Percentiles rank a stretch among this genome's conserved stretches.
These are phyloP conservation scores for Coemansia sp. DNA, from an alignment of 192 early-diverging fungal species.

Conservation along the genomic window DNA sequence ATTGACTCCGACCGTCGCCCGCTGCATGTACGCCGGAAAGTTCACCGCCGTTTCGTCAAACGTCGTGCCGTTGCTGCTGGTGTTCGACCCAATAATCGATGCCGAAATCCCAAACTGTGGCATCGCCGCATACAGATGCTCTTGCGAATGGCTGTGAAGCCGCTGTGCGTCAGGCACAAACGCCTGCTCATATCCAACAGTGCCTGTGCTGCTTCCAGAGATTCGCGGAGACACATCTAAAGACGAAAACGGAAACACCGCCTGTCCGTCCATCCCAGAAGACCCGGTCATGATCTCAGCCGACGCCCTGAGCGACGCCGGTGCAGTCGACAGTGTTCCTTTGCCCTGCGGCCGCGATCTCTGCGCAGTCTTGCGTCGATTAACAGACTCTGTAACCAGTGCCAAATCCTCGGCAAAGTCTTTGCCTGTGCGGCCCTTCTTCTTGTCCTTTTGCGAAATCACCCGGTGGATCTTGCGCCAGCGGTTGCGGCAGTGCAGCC, in stretches of 20 bases:
- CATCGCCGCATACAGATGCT: constrained; percentile 4
- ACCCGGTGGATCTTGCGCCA: constrained; percentile 75
- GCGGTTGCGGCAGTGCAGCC: constrained; percentile 74
- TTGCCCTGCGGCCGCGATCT: constrained; percentile 27
- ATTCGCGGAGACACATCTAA: background rate
- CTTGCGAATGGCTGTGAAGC: constrained; percentile 10
- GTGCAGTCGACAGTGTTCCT: background rate
- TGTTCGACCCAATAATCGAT: constrained; percentile 6
- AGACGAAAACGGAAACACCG: constrained; percentile 1
- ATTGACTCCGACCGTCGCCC: background rate
- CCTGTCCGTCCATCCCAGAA: background rate
- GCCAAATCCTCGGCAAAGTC: constrained; percentile 34
- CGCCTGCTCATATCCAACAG: background rate
- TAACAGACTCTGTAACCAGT: constrained; percentile 50
- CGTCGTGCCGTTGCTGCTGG: background rate
- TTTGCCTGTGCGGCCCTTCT: constrained; percentile 23
- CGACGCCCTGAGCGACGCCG: background rate
- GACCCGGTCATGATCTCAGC: background rate
- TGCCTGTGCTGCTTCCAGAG: background rate
- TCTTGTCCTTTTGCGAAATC: constrained; percentile 49
- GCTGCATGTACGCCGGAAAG: background rate
- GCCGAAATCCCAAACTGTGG: constrained; percentile 5
- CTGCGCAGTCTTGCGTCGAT: constrained; percentile 49
- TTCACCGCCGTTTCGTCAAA: background rate
- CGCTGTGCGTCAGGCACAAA: background rate